These are phyloP conservation scores for Saturnispora kantuleensis DNA, from an alignment of 805 yeast genomes.

Conservation along the genomic window DNA sequence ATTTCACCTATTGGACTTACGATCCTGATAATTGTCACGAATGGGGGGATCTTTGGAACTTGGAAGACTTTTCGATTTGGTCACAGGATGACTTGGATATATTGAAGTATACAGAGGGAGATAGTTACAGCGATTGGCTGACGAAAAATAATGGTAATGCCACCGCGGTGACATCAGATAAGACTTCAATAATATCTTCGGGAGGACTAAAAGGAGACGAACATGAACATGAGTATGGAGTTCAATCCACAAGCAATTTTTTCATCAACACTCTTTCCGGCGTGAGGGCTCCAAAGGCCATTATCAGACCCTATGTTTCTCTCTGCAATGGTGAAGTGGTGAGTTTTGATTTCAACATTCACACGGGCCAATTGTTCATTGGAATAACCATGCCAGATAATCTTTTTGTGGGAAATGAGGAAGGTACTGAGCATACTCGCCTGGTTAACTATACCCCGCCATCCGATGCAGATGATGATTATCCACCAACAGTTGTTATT, in stretches of 20 bases:
- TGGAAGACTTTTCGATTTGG: slow-evolving; percentile 89
- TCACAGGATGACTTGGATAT: slow-evolving; percentile 45
- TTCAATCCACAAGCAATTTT: background rate
- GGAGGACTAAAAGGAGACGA: background rate
- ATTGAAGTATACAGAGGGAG: background rate
- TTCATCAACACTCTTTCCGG: slow-evolving; percentile 32
- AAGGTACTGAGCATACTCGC: background rate
- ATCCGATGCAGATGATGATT: slow-evolving; percentile 1
- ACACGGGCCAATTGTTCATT: slow-evolving; percentile 36
- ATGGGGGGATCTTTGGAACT: slow-evolving; percentile 90
- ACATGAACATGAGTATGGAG: background rate
- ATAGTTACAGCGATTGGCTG: slow-evolving; percentile 12
- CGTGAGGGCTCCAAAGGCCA: slow-evolving; percentile 63
- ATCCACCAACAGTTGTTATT: slow-evolving; percentile 47
- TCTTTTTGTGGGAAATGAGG: background rate
- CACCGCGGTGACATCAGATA: background rate
- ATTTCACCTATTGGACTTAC: slow-evolving; percentile 84
- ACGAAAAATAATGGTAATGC: slow-evolving; percentile 3
- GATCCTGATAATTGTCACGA: slow-evolving; percentile 60
- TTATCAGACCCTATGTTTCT: slow-evolving; percentile 67
- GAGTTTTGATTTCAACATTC: slow-evolving; percentile 50
- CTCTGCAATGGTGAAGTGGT: slow-evolving; percentile 51
- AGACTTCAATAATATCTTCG: background rate
- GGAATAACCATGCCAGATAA: background rate
- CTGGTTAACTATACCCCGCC: background rate